Evolutionary conservation across 2,329 filamentous ascomycete genomes (phyloP).

Genomic region (Sclerotinia sclerotiorum): DNA sequence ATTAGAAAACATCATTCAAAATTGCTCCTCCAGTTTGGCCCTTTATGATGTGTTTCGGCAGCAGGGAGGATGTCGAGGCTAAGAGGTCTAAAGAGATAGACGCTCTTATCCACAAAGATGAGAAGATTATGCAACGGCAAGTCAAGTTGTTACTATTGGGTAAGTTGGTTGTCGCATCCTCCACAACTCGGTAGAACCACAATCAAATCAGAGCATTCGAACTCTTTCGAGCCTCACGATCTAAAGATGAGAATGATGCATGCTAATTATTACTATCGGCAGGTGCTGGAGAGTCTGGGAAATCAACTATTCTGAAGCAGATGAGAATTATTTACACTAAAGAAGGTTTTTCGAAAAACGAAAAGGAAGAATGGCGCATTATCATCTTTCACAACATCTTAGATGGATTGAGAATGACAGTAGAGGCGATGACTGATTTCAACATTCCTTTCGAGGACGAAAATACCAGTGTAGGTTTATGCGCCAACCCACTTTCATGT

Average conservation of each 20-base stretch:
- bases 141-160: conserved; percentile 93
- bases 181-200: conserved; percentile 21
- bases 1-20: background rate
- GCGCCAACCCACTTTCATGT: background rate
- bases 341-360: conserved; percentile 78
- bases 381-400: conserved; percentile 96
- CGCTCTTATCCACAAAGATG: conserved; percentile 78
- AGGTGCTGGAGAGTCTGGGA: conserved; percentile 95
- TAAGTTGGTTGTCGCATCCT: conserved; percentile 51
- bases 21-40: conserved; percentile 1
- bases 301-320: conserved; percentile 96
- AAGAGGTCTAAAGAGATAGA: conserved; percentile 77
- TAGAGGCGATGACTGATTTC: conserved; percentile 87
- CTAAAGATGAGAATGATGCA: background rate
- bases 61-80: conserved; percentile 48
- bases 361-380: conserved; percentile 90
- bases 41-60: conserved; percentile 63
- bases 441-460: conserved; percentile 74
- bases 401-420: conserved; percentile 85
- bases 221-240: background rate
- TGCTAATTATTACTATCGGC: conserved; percentile 28
- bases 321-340: conserved; percentile 97
- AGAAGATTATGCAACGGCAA: conserved; percentile 81
- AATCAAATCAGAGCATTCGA: background rate
- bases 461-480: conserved; percentile 69